phyloP scores from a whole-genome alignment of 2,329 filamentous ascomycete genomes.

The Aspergillus japonicus region DNA sequence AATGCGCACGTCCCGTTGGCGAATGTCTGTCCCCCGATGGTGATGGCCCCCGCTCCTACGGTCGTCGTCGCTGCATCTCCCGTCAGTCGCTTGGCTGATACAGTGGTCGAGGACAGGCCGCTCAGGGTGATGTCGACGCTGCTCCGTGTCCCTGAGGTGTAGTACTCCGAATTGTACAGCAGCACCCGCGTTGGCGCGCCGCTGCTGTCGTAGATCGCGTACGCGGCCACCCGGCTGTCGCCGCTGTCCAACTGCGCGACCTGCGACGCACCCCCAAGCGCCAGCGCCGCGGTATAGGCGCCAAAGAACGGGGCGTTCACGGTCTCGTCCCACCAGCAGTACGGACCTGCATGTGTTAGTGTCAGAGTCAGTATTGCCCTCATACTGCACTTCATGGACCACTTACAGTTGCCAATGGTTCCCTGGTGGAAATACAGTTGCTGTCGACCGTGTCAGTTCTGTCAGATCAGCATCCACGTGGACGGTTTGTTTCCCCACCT shows the following conservation, averaged over 20 bases:
- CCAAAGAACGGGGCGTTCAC: slow-evolving; percentile 56
- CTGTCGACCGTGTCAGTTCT: slow-evolving; percentile 6
- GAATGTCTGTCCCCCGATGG: slow-evolving; percentile 50
- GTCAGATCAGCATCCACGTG: too few relatives aligned
- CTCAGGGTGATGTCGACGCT: slow-evolving; percentile 44
- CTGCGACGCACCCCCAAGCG: slow-evolving; percentile 45
- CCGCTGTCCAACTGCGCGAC: slow-evolving; percentile 50
- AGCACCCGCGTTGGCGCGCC: slow-evolving; percentile 41
- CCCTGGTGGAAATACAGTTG: slow-evolving; percentile 51
- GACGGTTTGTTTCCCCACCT: slow-evolving; percentile 1
- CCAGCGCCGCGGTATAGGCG: slow-evolving; percentile 49
- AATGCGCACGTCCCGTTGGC: slow-evolving; percentile 47
- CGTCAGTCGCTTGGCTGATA: slow-evolving; percentile 48
- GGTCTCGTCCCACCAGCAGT: slow-evolving; percentile 49
- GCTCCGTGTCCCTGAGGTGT: slow-evolving; percentile 25
- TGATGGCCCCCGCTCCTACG: slow-evolving; percentile 46
- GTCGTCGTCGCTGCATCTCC: slow-evolving; percentile 46
- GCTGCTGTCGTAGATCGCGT: slow-evolving; percentile 44
- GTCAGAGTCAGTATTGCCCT: neutral
- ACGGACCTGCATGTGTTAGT: slow-evolving; percentile 33
- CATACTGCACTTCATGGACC: neutral
- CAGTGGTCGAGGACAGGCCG: slow-evolving; percentile 37
- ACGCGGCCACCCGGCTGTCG: slow-evolving; percentile 46
- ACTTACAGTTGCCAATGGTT: slow-evolving; percentile 53
- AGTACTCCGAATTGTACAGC: slow-evolving; percentile 39